Percentiles rank a stretch among this genome's conserved stretches.
phyloP scores from a whole-genome alignment of 345 rosid genomes.

The Hypericum perforatum region DNA sequence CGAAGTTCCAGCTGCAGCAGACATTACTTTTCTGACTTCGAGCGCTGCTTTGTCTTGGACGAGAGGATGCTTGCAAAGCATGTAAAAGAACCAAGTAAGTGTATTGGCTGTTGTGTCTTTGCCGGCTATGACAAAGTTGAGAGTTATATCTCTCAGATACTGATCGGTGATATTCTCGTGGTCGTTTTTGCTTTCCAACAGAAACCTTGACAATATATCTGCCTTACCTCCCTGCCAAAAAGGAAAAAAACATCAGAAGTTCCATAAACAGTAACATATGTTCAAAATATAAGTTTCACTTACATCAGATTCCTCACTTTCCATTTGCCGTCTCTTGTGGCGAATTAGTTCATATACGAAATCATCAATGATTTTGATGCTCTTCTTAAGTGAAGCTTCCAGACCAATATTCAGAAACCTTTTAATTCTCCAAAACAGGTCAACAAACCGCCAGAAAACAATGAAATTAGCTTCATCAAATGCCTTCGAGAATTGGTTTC shows the following conservation, averaged over 20 bases:
- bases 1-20: neutral
- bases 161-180: constrained; percentile 28
- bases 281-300: constrained; percentile 6
- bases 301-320: constrained; percentile 15
- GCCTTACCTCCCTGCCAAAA: constrained; percentile 22
- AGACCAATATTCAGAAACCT: constrained; percentile 28
- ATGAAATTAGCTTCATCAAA: constrained; percentile 31
- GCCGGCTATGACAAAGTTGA: constrained; percentile 36
- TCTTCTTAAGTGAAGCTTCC: constrained; percentile 32
- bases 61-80: constrained; percentile 24
- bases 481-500: constrained; percentile 23
- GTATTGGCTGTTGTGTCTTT: constrained; percentile 29
- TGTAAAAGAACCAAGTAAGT: constrained; percentile 36
- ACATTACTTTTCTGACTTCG: constrained; percentile 18
- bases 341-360: constrained; percentile 25
- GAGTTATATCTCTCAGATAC: constrained; percentile 36
- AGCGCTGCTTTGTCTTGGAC: constrained; percentile 23
- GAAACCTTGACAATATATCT: constrained; percentile 33
- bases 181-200: constrained; percentile 35
- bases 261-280: neutral
- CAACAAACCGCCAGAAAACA: constrained; percentile 27
- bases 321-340: constrained; percentile 26
- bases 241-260: constrained; percentile 3
- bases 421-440: constrained; percentile 25
- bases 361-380: constrained; percentile 24